phyloP scores from a whole-genome alignment of 805 yeast genomes.

The Ogataea corticis region DNA sequence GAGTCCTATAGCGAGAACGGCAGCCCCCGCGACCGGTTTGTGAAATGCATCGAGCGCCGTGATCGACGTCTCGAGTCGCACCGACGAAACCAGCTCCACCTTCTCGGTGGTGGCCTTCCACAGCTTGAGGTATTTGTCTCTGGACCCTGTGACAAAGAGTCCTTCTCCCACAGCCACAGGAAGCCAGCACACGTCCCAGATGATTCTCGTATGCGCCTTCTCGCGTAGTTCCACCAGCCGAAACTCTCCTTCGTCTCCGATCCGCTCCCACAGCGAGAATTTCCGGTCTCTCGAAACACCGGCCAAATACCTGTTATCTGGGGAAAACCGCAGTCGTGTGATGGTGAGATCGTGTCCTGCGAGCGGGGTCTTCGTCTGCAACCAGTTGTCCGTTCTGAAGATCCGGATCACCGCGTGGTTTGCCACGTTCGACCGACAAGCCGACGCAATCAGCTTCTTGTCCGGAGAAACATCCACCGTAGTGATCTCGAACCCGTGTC shows the following conservation, averaged over 20 bases:
- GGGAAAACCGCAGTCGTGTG: conserved; percentile 77
- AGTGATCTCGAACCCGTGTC: conserved; percentile 94
- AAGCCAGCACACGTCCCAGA: conserved; percentile 95
- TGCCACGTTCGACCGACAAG: conserved; percentile 85
- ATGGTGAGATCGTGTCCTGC: conserved; percentile 81
- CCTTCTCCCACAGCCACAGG: conserved; percentile 43
- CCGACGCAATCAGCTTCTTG: conserved; percentile 69
- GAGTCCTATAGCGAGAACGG: conserved; percentile 61
- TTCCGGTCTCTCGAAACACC: conserved; percentile 90
- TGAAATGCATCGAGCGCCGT: conserved; percentile 63
- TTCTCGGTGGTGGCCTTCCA: conserved; percentile 47
- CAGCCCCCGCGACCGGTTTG: conserved; percentile 30
- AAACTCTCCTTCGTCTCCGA: conserved; percentile 27
- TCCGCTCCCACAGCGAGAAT: conserved; percentile 69
- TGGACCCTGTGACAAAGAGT: conserved; percentile 78
- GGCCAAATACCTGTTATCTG: conserved; percentile 60
- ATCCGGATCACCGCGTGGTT: conserved; percentile 85
- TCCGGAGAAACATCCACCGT: conserved; percentile 72
- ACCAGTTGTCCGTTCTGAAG: conserved; percentile 57
- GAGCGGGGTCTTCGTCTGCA: conserved; percentile 64
- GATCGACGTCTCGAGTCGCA: conserved; percentile 57
- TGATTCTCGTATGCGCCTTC: conserved; percentile 86
- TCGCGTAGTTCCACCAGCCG: conserved; percentile 36
- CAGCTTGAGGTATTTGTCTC: conserved; percentile 75
- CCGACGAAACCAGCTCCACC: conserved; percentile 38